Base-by-base conservation (phyloP, 2,329 filamentous ascomycete species). In the Aspergillus bombycis region DNA sequence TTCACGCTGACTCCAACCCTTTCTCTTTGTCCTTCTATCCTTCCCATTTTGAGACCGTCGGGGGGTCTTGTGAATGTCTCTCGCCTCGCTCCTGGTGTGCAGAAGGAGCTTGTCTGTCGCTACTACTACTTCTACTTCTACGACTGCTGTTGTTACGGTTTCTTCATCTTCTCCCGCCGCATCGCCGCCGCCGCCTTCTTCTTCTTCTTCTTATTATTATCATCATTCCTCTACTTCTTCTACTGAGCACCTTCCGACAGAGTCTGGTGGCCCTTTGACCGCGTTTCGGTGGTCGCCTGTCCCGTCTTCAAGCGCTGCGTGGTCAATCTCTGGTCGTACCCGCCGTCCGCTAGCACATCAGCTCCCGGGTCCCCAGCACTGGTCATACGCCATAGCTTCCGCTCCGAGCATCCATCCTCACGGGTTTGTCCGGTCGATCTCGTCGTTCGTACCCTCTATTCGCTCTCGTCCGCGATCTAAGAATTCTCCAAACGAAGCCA, bases 31-130 rank as follows among this genome's bases (percentile, higher is more conserved):
- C 60, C 62, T 64, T 62, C 62, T 65, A 63, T 65, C 65, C 54
- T 50, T 57, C 62, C 64, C 61, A 67, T 65, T 60, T n/a, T 62
- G 23, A 55, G 60, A 48, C 57, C 60, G 41, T 65, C 63, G 62
- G 64, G 38, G 14, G 64, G 60, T 62, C 62, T 67, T 63, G 73
- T 76, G 75, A 72, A 78, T 78, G 77, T 77, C 74, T 75, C 70
- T 66, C 63, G 69, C 62, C 68, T 72, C 71, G 71, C 66, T 72
- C 54, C 63, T 59, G 66, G 60, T 62, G 57, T 73, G 66, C 69
- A 73, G 67, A 74, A 73, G 71, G 72, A 71, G 73, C 67, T 65
- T 70, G 60, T 68, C 67, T 64, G 65, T 73, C 64, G 64, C 68
- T 71, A 65, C 67, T 69, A 60, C 57, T 46, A 62, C 65, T 52